phyloP scores from a whole-genome alignment of 1,139 yeast genomes.

The Petasospora fabianii region DNA sequence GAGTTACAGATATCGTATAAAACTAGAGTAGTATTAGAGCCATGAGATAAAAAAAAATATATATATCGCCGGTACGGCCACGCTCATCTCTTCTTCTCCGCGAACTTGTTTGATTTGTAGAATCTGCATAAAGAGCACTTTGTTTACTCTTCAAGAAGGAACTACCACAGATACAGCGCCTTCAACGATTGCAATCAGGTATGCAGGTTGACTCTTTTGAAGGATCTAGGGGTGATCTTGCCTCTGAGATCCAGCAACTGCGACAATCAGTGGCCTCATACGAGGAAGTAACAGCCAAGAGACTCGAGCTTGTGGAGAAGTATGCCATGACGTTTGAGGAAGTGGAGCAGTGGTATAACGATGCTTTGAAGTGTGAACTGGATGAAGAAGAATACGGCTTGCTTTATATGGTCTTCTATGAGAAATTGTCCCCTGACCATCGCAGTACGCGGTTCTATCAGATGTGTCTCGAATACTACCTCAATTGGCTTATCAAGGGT shows the following conservation, averaged over 20 bases:
- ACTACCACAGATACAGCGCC: neutral
- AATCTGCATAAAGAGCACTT: neutral
- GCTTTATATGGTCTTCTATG: conserved; percentile 1
- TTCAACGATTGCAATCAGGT: no score
- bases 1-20: neutral
- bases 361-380: conserved; percentile 1
- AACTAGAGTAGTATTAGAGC: neutral
- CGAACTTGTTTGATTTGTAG: conserved; percentile 1
- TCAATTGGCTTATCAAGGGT: conserved; percentile 4
- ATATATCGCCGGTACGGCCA: conserved; percentile 4
- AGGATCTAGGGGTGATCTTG: neutral
- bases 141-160: neutral
- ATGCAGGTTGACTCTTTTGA: no score
- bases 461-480: conserved; percentile 6
- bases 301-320: conserved; percentile 2
- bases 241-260: neutral
- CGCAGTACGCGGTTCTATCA: conserved; percentile 3
- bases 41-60: conserved; percentile 1
- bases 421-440: neutral
- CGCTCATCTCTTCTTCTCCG: conserved; percentile 10
- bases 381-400: conserved; percentile 2
- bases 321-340: conserved; percentile 7
- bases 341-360: conserved; percentile 8
- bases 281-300: conserved; percentile 4
- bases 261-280: neutral